phyloP scores from a whole-genome alignment of 441 rosid species.

The Gossypium gossypioides region DNA sequence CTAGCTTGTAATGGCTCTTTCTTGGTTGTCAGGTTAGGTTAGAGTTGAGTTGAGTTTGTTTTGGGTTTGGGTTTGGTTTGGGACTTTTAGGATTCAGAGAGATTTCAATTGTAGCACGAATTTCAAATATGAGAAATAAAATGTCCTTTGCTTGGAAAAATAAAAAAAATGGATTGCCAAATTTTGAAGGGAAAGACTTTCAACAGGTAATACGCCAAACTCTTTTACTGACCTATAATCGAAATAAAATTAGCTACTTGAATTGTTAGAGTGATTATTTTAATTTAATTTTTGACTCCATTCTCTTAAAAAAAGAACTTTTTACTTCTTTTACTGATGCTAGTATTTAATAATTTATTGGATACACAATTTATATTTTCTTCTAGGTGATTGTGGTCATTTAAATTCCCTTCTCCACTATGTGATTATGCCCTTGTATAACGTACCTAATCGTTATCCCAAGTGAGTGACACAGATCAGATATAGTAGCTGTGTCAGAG shows the following conservation, averaged over 20 bases:
- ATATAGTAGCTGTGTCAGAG: background rate
- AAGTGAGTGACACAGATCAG: background rate
- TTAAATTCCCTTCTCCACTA: background rate
- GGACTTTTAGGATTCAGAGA: background rate
- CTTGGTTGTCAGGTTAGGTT: background rate
- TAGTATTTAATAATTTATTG: background rate
- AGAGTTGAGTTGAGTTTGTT: background rate
- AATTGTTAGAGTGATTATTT: too few species aligned
- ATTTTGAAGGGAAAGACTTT: background rate
- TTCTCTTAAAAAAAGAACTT: too few species aligned
- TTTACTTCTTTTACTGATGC: too few species aligned
- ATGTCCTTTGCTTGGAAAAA: background rate
- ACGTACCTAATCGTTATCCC: background rate
- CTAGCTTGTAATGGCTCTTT: background rate
- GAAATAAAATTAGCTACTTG: too few species aligned
- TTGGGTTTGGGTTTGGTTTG: background rate
- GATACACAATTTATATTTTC: background rate
- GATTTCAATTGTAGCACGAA: background rate
- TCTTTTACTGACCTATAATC: too few species aligned
- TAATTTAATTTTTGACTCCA: too few species aligned
- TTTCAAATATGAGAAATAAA: background rate
- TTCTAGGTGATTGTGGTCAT: background rate
- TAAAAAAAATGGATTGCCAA: background rate
- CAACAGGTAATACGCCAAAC: too few species aligned
- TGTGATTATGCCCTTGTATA: background rate